Conservation (phyloP, 805 yeast genomes). For the Pichia ethanolica region DNA sequence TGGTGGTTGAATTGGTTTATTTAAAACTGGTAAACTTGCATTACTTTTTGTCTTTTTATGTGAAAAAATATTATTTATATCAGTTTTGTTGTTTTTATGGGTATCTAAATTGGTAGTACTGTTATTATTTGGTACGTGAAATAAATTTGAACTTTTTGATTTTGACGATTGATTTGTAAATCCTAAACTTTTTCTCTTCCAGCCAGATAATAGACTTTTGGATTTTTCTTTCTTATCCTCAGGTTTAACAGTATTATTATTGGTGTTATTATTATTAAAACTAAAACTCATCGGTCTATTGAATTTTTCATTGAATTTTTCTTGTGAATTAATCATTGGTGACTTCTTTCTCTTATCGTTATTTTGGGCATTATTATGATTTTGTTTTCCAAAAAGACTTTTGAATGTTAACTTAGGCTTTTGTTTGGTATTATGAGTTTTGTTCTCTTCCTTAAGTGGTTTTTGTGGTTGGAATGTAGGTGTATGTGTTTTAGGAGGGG, state of each 20-base stretch:
- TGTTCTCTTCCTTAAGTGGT: not conserved
- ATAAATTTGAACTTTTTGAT: not conserved
- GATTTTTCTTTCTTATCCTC: slow-evolving; percentile 21
- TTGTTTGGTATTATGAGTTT: slow-evolving; percentile 4
- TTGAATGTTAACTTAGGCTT: slow-evolving; percentile 23
- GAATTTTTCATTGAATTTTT: not conserved
- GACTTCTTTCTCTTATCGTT: slow-evolving; percentile 1
- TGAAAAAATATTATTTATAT: not conserved
- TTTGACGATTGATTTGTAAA: slow-evolving; percentile 1
- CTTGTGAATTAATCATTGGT: not conserved
- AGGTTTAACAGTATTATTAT: slow-evolving; percentile 3
- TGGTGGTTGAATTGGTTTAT: not conserved
- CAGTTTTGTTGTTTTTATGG: too few relatives aligned
- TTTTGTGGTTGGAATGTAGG: not conserved
- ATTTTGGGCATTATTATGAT: not conserved
- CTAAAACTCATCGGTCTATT: slow-evolving; percentile 12
- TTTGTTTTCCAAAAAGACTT: slow-evolving; percentile 20
- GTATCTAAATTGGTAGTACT: not conserved
- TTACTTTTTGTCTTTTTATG: slow-evolving; percentile 4
- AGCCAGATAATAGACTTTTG: slow-evolving; percentile 22
- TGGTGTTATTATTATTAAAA: slow-evolving; percentile 3
- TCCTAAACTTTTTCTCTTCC: slow-evolving; percentile 26
- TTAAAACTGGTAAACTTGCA: slow-evolving; percentile 7
- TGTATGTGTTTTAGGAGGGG: not conserved
- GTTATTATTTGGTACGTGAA: not conserved